phyloP scores from a whole-genome alignment of 768 basidiomycete genomes.

The Hortiboletus campestris region DNA sequence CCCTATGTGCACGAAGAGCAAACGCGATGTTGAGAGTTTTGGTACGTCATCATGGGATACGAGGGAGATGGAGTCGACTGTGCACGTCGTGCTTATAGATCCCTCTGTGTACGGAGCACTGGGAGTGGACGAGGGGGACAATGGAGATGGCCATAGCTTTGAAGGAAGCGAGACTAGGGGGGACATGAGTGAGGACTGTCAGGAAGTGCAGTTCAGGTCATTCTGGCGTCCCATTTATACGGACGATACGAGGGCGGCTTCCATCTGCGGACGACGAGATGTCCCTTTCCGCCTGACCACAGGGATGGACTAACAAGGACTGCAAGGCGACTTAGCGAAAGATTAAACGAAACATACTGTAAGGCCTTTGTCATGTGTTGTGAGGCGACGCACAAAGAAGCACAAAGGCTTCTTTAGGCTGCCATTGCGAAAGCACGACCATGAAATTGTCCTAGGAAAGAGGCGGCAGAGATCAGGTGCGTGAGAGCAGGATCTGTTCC shows the following conservation, averaged over 20 bases:
- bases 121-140: constrained; percentile 1
- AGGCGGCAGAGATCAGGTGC: constrained; percentile 9
- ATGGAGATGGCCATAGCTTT: constrained; percentile 2
- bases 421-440: constrained; percentile 4
- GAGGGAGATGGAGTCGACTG: constrained; percentile 25
- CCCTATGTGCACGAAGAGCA: constrained; percentile 71
- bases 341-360: constrained; percentile 23
- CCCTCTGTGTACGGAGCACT: constrained; percentile 17
- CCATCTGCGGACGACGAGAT: constrained; percentile 19
- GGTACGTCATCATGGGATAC: constrained; percentile 19
- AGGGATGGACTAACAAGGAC: constrained; percentile 12
- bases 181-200: constrained; percentile 17
- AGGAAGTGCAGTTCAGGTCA: background rate
- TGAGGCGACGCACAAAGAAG: constrained; percentile 28
- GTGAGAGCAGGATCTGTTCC: constrained; percentile 14
- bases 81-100: constrained; percentile 16
- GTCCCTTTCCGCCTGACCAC: constrained; percentile 19
- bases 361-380: constrained; percentile 29
- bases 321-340: constrained; percentile 27
- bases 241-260: constrained; percentile 19
- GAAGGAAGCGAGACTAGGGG: constrained; percentile 8
- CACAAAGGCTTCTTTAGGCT: constrained; percentile 15
- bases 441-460: constrained; percentile 14
- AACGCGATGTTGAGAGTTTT: constrained; percentile 50
- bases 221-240: constrained; percentile 27